Evolutionary conservation across 2,329 filamentous ascomycete genomes (phyloP).

Genomic region (Paecilomyces sp.): DNA sequence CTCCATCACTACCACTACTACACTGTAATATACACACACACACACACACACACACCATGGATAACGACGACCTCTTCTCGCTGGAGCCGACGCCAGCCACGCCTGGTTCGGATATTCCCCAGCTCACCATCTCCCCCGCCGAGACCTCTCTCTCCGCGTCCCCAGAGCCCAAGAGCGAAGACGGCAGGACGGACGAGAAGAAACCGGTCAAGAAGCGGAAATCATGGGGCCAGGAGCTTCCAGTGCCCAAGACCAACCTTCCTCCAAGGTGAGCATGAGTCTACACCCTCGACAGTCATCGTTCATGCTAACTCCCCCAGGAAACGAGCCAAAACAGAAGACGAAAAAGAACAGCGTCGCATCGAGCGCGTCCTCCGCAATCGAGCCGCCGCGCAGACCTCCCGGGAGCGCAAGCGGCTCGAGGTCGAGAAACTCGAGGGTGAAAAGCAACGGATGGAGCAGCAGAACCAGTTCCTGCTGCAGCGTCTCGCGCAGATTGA

Average conservation of each 20-base stretch:
- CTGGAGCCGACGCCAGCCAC: conserved; percentile 24
- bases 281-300: too few relatives aligned
- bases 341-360: conserved; percentile 96
- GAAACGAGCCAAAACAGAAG: conserved; percentile 97
- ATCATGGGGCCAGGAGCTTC: conserved; percentile 96
- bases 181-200: conserved; percentile 47
- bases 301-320: conserved; percentile 34
- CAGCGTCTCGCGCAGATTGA: conserved; percentile 55
- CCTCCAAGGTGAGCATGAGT: conserved; percentile 64
- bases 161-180: conserved; percentile 13
- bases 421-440: conserved; percentile 78
- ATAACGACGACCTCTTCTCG: conserved; percentile 19
- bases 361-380: conserved; percentile 97
- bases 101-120: conserved; percentile 25
- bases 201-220: conserved; percentile 88
- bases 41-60: conserved; percentile 16
- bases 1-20: too few relatives aligned
- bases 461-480: conserved; percentile 65
- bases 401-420: conserved; percentile 81
- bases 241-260: conserved; percentile 92
- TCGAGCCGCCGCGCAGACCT: conserved; percentile 91
- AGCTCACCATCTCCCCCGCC: conserved; percentile 34
- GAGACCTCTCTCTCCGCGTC: conserved; percentile 30
- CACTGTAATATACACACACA: neutral
- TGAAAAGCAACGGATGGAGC: conserved; percentile 58